Evolutionary conservation across 2,329 filamentous ascomycete genomes (phyloP).

Genomic region (Xylariomycetidae sp.): DNA sequence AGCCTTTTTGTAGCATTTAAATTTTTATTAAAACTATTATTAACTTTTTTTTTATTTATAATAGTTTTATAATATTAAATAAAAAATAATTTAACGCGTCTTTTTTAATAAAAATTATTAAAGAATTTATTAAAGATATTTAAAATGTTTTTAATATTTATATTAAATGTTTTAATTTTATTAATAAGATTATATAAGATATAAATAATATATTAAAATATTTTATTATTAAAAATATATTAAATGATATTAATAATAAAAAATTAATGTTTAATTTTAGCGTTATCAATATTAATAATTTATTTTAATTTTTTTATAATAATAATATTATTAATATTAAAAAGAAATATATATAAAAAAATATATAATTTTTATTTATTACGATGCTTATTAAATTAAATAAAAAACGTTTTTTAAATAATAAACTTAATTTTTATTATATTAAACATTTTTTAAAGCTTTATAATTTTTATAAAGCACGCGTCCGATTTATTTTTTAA

Average conservation of each 20-base stretch:
- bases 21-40: too few species aligned
- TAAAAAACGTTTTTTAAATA: background rate
- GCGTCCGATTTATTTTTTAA: too few species aligned
- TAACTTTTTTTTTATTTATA: too few species aligned
- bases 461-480: too few species aligned
- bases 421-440: background rate
- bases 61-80: too few species aligned
- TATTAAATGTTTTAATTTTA: too few species aligned
- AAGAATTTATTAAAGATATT: background rate
- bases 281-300: background rate
- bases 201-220: background rate
- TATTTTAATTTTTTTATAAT: background rate
- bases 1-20: too few species aligned
- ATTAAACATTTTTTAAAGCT: background rate
- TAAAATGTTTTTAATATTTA: too few species aligned
- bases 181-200: background rate
- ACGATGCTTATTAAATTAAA: background rate
- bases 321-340: background rate
- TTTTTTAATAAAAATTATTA: too few species aligned
- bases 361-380: slow-evolving; percentile 1
- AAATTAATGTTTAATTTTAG: background rate
- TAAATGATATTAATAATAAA: background rate
- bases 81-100: too few species aligned
- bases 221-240: background rate
- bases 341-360: background rate